Base-by-base conservation (phyloP, 2,329 filamentous ascomycete genomes). In the Escovopsis weberi region DNA sequence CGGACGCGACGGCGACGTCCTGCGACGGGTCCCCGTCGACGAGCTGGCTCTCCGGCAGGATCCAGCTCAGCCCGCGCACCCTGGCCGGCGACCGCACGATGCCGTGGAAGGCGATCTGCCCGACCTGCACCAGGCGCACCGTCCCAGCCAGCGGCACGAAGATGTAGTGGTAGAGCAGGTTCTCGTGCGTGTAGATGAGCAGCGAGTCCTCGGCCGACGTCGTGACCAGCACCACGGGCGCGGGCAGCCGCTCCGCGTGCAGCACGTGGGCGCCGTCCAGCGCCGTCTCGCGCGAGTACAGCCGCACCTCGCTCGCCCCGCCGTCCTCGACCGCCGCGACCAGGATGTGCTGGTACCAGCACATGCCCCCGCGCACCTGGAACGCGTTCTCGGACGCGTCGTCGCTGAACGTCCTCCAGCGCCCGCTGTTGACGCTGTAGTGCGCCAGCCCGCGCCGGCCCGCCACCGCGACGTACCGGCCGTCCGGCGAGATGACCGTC, bases 101-200 rank as follows among this genome's bases (percentile, higher is more conserved):
- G 38, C 91, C 91, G 59, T 98, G 85, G 53, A 98, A 91, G 11
- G 86, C 89, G 54, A 98, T 98, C 59, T 96, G 91, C 9, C 93
- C 91, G n/a, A 96, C 88, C 57, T 94, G 87, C 6, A 94, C 75
- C 28, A 96, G 72, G 37, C 79, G 80, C 32, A 94, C 74, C 19
- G 79, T 3, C 12, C 71, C 79, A n/a, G 74, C 70, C 19, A 77
- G 71, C 1, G 78, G 74, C 0, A 84, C 79, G 49, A 98, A 89
- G 46, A 98, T 79, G 59, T 87, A 98, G 59, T 98, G 91, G 56
- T 95, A 91, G 12, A 98, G 72, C 10, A 93, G 74, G 59, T 98
- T 98, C 57, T 96, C 89, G 58, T 94, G 88, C 0, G 91, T 98
- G 60, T 98, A 98, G 10, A 95, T 89, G 30, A 98, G 74, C 26